Percentiles rank a stretch among this genome's conserved stretches.
phyloP scores from a whole-genome alignment of 2,329 filamentous ascomycete genomes.

The Aspergillus luchuensis region DNA sequence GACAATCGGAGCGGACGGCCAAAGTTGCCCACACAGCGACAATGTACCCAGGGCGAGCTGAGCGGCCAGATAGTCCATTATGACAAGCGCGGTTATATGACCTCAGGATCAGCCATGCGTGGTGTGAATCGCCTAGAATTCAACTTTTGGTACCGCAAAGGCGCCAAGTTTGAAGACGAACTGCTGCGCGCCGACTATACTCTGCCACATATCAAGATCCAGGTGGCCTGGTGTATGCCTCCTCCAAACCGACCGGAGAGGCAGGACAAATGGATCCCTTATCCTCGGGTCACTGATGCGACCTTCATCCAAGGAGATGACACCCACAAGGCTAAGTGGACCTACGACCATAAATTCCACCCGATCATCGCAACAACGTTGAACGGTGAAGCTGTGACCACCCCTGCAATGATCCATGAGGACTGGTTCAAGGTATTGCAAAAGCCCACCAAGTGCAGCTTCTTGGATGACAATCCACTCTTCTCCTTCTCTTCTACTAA shows the following conservation, averaged over 20 bases:
- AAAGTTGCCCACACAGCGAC: slow-evolving; percentile 48
- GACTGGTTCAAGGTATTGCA: slow-evolving; percentile 46
- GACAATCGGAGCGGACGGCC: background rate
- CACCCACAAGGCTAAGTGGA: slow-evolving; percentile 53
- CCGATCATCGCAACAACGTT: slow-evolving; percentile 50
- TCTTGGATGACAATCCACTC: slow-evolving; percentile 55
- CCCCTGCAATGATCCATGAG: slow-evolving; percentile 56
- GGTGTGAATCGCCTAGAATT: slow-evolving; percentile 55
- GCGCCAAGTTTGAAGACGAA: slow-evolving; percentile 55
- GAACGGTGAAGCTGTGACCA: slow-evolving; percentile 52
- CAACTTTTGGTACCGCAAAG: slow-evolving; percentile 57
- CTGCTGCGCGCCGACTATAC: slow-evolving; percentile 57
- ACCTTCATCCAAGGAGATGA: slow-evolving; percentile 55
- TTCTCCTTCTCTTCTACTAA: slow-evolving; percentile 46
- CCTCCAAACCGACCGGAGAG: slow-evolving; percentile 52
- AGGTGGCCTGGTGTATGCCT: slow-evolving; percentile 56
- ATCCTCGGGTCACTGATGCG: slow-evolving; percentile 55
- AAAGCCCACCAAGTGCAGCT: slow-evolving; percentile 45
- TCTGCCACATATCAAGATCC: slow-evolving; percentile 54
- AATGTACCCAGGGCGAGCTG: slow-evolving; percentile 49
- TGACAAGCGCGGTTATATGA: slow-evolving; percentile 54
- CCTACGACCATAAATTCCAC: slow-evolving; percentile 52
- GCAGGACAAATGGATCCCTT: slow-evolving; percentile 56
- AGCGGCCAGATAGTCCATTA: slow-evolving; percentile 52
- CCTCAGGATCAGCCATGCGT: slow-evolving; percentile 55